These are phyloP conservation scores for Xylaria digitata DNA, from an alignment of 2,329 filamentous ascomycete species.

Conservation along the genomic window DNA sequence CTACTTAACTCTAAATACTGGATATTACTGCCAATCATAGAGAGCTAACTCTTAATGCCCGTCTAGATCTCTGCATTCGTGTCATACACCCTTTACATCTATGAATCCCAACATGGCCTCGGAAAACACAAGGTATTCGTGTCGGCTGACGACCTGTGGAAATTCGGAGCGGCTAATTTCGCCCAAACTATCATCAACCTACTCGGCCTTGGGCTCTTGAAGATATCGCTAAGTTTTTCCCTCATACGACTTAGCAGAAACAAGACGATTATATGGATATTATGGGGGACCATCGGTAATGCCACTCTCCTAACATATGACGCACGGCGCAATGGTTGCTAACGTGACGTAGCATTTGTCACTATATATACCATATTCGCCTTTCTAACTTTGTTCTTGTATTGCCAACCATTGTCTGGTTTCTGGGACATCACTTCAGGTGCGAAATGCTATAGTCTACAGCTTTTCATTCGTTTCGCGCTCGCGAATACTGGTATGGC, in stretches of 20 bases:
- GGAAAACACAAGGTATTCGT: slow-evolving; percentile 58
- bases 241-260: slow-evolving; percentile 53
- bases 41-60: slow-evolving; percentile 5
- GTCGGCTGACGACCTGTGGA: slow-evolving; percentile 47
- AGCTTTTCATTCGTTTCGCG: slow-evolving; percentile 40
- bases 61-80: slow-evolving; percentile 46
- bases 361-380: slow-evolving; percentile 39
- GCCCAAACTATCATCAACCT: slow-evolving; percentile 60
- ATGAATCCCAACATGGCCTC: slow-evolving; percentile 58
- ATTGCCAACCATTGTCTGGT: slow-evolving; percentile 39
- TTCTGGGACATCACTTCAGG: slow-evolving; percentile 35
- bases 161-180: slow-evolving; percentile 56
- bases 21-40: not conserved
- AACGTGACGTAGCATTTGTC: slow-evolving; percentile 34
- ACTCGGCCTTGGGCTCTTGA: slow-evolving; percentile 55
- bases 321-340: not conserved
- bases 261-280: slow-evolving; percentile 28
- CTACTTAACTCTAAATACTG: not conserved
- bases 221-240: slow-evolving; percentile 59
- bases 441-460: slow-evolving; percentile 33
- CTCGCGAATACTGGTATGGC: slow-evolving; percentile 38
- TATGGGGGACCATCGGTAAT: slow-evolving; percentile 38
- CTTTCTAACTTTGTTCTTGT: slow-evolving; percentile 37
- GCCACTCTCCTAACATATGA: not conserved
- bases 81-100: slow-evolving; percentile 53